Evolutionary conservation across 2,329 filamentous ascomycete genomes (phyloP), one percentile per base, ranked within the genome.

Genomic region (Ophiostoma himal-ulmi): DNA sequence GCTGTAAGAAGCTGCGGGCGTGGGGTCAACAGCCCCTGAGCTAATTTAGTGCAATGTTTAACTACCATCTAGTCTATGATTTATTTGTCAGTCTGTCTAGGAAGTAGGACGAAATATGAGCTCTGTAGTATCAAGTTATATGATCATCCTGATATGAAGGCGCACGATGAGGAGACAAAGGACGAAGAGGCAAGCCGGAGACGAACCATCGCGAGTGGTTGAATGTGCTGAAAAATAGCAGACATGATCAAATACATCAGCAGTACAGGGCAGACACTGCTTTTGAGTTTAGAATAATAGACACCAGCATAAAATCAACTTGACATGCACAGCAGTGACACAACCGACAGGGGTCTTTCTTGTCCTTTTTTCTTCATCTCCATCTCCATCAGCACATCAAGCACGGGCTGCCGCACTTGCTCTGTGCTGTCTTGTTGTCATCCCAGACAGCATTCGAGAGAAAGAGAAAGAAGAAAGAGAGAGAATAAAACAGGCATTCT

Each of bases 11-110:
- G 36, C n/a, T 44, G 36, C 36, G 64, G 64, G n/a, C 64, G n/a
- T 66, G 64, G 36, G 52, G 52, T 26, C 8, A 11, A 65, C n/a
- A 67, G 48, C 65, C 37, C 65, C 65, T 67, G 37, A 67, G 22
- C 13, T 48, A 67, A 41, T 67, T 67, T 67, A 44, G 65, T 17
- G 39, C 22, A 5, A 11, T 22, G 3, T 41, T 66, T 22, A 39
- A 41, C n/a, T 39, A 36, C 17, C 14, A 11, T 8, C 1, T 10
- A 20, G 13, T 39, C 6, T 39, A 17, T 39, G 37, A 44, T 48
- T 67, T 37, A 65, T 39, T 3, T 37, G 30, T 30, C 30, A 30
- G 0, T 30, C 30, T 30, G 30, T 30, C 30, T 30, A 30, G 30
- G 30, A 30, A 2, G 30, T 30, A 30, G 30, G 30, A 30, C 30